Evolutionary conservation across 2,329 filamentous ascomycete genomes (phyloP).

Genomic region (Botrytis aclada): DNA sequence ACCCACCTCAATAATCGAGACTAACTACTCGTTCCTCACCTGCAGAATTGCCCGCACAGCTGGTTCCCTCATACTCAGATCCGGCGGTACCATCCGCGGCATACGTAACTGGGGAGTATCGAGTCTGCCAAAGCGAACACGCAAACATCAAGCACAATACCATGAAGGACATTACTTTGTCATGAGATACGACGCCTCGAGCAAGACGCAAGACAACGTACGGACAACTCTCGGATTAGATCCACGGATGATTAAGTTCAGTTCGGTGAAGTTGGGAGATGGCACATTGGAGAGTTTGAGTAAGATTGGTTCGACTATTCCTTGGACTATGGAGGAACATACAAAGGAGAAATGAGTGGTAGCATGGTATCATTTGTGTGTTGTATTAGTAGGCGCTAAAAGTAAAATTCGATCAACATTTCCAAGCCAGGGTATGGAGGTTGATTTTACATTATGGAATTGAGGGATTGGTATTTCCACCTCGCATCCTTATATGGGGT

Average conservation of each 20-base stretch:
- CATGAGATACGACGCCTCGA: slow-evolving; percentile 87
- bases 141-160: slow-evolving; percentile 80
- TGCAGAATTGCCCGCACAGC: slow-evolving; percentile 81
- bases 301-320: slow-evolving; percentile 35
- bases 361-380: slow-evolving; percentile 10
- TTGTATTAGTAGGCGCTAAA: slow-evolving; percentile 23
- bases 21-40: slow-evolving; percentile 20
- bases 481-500: slow-evolving; percentile 20
- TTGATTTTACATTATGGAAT: slow-evolving; percentile 1
- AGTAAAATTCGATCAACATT: slow-evolving; percentile 18
- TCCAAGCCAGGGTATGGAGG: background rate
- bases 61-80: slow-evolving; percentile 76
- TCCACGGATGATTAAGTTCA: slow-evolving; percentile 84
- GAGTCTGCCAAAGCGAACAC: slow-evolving; percentile 74
- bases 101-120: slow-evolving; percentile 95
- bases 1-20: slow-evolving; percentile 1
- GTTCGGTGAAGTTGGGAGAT: slow-evolving; percentile 80
- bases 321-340: slow-evolving; percentile 32
- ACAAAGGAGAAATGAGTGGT: background rate
- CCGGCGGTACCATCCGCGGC: slow-evolving; percentile 86
- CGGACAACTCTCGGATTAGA: slow-evolving; percentile 76
- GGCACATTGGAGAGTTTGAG: slow-evolving; percentile 51
- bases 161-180: slow-evolving; percentile 92
- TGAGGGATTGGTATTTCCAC: slow-evolving; percentile 8
- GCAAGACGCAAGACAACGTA: slow-evolving; percentile 70